Evolutionary conservation across 441 rosid genomes (phyloP).

Genomic region (Hura crepitans): DNA sequence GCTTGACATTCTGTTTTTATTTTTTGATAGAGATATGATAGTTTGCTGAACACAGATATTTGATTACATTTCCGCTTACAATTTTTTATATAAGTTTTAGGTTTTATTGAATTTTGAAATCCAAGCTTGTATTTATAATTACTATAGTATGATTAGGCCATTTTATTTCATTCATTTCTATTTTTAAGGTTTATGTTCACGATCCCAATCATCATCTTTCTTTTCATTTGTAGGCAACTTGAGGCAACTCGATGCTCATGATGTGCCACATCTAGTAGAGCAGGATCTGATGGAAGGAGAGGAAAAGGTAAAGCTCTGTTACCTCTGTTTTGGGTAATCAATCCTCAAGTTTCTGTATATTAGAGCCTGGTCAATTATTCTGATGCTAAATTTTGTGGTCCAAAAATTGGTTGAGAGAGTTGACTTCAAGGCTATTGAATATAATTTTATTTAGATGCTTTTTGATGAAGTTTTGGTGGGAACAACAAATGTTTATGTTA

Average conservation of each 20-base stretch:
- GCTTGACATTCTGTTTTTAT: neutral
- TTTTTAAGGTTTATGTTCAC: neutral
- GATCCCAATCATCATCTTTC: conserved; percentile 7
- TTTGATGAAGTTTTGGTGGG: neutral
- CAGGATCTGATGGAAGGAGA: conserved; percentile 36
- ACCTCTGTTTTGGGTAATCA: too few species aligned
- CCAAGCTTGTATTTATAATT: neutral
- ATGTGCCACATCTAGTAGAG: conserved; percentile 24
- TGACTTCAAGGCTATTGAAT: neutral
- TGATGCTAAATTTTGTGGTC: neutral
- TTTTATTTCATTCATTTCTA: neutral
- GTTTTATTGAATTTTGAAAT: too few species aligned
- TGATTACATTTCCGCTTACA: neutral
- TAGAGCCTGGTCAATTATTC: neutral
- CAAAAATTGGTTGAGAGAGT: neutral
- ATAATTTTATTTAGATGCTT: neutral
- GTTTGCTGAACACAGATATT: neutral
- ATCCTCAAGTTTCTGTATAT: conserved; percentile 1
- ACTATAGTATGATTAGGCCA: neutral
- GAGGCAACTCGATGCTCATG: conserved; percentile 38
- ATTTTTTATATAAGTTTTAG: neutral
- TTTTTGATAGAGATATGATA: neutral
- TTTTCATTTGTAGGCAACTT: conserved; percentile 36
- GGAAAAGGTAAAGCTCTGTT: conserved; percentile 49
- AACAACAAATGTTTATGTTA: neutral